Evolutionary conservation across 371 early-diverging fungal species (phyloP).

Genomic region (Circinella minor): DNA sequence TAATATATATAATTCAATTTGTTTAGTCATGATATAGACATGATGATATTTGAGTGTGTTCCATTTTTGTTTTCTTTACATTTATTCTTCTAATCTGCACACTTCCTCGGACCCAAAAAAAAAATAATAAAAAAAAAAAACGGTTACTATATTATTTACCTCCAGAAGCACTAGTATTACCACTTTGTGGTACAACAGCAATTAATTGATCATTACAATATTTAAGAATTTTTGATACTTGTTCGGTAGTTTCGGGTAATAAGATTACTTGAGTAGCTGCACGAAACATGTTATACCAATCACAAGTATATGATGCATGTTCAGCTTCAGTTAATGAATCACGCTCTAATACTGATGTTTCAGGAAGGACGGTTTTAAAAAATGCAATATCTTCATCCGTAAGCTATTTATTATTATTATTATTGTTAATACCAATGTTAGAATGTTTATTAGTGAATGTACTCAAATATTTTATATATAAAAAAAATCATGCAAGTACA

Average conservation of each 20-base stretch:
- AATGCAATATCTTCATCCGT: conserved; percentile 57
- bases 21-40: no score
- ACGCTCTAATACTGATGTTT: conserved; percentile 29
- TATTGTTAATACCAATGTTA: no score
- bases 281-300: conserved; percentile 89
- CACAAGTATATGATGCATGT: conserved; percentile 61
- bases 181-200: conserved; percentile 95
- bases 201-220: conserved; percentile 85
- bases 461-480: not conserved
- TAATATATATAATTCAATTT: not conserved
- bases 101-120: no score
- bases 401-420: conserved; percentile 30
- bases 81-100: no score
- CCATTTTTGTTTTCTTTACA: no score
- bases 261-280: conserved; percentile 78
- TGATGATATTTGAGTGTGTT: no score
- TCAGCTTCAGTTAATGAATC: conserved; percentile 34
- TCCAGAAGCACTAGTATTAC: conserved; percentile 84
- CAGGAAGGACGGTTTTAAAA: conserved; percentile 55
- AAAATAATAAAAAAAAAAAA: no score
- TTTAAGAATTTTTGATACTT: conserved; percentile 81
- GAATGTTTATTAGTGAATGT: not conserved
- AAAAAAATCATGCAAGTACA: not conserved
- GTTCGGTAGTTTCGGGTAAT: conserved; percentile 79
- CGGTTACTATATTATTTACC: conserved; percentile 35